Evolutionary conservation across 805 yeast genomes (phyloP), one percentile per base, ranked within the genome.

Genomic region (Myxozyma geophila): DNA sequence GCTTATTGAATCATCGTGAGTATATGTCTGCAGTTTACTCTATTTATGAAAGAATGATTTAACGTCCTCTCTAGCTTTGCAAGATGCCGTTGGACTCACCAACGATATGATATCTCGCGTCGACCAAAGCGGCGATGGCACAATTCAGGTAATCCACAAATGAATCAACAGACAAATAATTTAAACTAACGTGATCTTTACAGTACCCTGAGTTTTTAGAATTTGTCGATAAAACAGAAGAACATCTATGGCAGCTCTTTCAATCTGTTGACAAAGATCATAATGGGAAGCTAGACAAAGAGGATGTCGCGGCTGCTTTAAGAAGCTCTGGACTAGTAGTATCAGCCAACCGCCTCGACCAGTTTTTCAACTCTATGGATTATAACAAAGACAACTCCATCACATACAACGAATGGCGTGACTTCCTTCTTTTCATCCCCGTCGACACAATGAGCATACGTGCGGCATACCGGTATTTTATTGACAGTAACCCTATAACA

Each of bases 371-470:
- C 41, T 81, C 79, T 62, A 66, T 87, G 54, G 92, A 86, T 74
- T 39, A 41, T 17, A 60, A 67, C 51, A 54, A 57, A 41, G 70
- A 67, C 47, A 70, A 70, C 37, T 46, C 57, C 68, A 86, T 93
- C 49, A 86, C 95, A 0, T 90, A 85, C 72, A 91, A 91, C 58
- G 93, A 93, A 70, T 95, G 96, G 84, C 81, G 96, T 68, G 89
- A 89, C 69, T 89, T 90, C 55, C 77, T 93, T 35, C 75, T 92
- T 56, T 84, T 93, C 70, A 87, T 95, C 78, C 99, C 99, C 3
- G 79, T 95, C 64, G 96, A 68, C 21, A 63, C 67, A 9, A 51
- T 70, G 10, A 71, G 75, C 13, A 72, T 86, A 86, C 66, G 84
- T 70, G 88, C 97, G 0, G 97, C 97, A 5, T 93, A 86, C 74